Evolutionary conservation across 495 filamentous ascomycete species (phyloP), one percentile per base, ranked within the genome.

Genomic region (Penicillium mononematosum): DNA sequence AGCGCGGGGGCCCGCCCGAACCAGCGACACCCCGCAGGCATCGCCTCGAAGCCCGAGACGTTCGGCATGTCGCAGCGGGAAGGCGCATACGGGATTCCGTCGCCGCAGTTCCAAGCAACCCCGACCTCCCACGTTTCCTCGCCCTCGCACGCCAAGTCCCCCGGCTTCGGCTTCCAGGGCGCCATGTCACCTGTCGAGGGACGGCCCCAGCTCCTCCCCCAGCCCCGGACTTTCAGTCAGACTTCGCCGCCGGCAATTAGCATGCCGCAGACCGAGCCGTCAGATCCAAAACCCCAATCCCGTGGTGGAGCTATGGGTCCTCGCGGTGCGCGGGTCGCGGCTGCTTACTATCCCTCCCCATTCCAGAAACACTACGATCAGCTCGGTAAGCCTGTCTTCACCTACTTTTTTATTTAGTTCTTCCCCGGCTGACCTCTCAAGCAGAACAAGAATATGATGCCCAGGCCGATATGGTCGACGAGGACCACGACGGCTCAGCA

Each of bases 371-470:
- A 98, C 77, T 90, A 93, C 72, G 89, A 96, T 75, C 92, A 97
- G 81, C 88, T 98, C 78, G 94, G 94, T 90, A 92, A 89, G 93
- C 80, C 16, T 32, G 7, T 16, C 25, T 19, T 32, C n/a, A 1
- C 4, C 17, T 14, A 16, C 22, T 29, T 14, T 14, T 2, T 9
- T 36, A 6, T 1, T 34, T 25, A 17, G 17, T 8, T 3, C 19
- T 20, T 39, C 16, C 22, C 36, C 31, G 25, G 49, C 41, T 58
- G 31, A 52, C 27, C 8, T 86, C 11, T 25, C 29, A 82, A 29
- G 32, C 83, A 98, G 94, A 98, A 80, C 93, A 96, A 82, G 94
- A 98, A 80, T 98, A 98, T 79, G 94, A 98, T 75, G 91, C 94
- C 53, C 89, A 94, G 79, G 86, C 89, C 67, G 92, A 96, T 61